Base-by-base conservation (phyloP, 228 moss, liverwort and hornwort species). In the Sphagnum magellanicum region DNA sequence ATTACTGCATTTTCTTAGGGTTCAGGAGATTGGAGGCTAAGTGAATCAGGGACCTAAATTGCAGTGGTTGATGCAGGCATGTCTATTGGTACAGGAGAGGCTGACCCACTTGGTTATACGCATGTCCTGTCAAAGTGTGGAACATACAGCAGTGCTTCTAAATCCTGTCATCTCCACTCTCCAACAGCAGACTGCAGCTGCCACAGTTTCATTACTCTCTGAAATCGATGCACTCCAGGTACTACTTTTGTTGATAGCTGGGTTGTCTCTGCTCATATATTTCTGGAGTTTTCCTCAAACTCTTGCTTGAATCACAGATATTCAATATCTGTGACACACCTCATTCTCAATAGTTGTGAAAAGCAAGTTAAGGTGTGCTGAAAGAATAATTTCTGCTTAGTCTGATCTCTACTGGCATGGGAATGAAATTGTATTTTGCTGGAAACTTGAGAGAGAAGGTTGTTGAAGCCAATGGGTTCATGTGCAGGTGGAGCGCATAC, bases 121-220 rank as follows among this genome's bases (percentile, higher is more conserved):
- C 61, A 75, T 98, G 68, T 86, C 94, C 65, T 94, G 94, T 73
- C 78, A 85, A 76, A 98, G 83, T 76, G 76, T 74, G 67, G 91
- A 91, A 74, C 87, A 98, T 86, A 85, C 90, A 64, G 87, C 85
- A 73, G 71, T 90, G 64, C 80, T 94, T 71, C 72, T 98, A 75
- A 85, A 90, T 64, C 86, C 85, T 68, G 79, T 90, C 63, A 64
- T 98, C 12, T 69, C 75, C 66, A 74, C 80, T 74, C 83, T 98
- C 53, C 90, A 82, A 74, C 90, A 92, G 71, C 89, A 79, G 65
- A 75, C 63, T 77, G 65, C 81, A 77, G 61, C 75, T 67, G 76
- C 71, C 78, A 67, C 72, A 50, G 74, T 62, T 67, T 83, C 75
- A 59, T 74, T 74, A 64, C 88, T 85, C 16, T 80, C 71, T 65